Percentiles rank a stretch among this genome's conserved stretches.
Evolutionary conservation across 129 eudicot genomes (phyloP).

Genomic region (Helianthus annuus): HanXRQr2.0-SUNRISE NC_035444.2:42028653-42029152

Average conservation of each 20-base stretch:
- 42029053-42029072: conserved; percentile 72
- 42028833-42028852: conserved; percentile 46
- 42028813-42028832: background rate
- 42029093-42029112: background rate
- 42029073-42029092: background rate
- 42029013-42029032: conserved; percentile 99
- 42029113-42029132: background rate
- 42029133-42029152: conserved; percentile 63
- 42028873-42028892: conserved; percentile 87
- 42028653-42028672: too few relatives aligned
- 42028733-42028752: too few relatives aligned
- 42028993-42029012: conserved; percentile 97
- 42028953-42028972: conserved; percentile 99
- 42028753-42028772: too few relatives aligned
- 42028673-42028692: too few relatives aligned
- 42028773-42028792: background rate
- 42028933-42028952: conserved; percentile 97
- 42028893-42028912: conserved; percentile 87
- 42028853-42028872: conserved; percentile 79
- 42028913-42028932: conserved; percentile 94
- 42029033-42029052: conserved; percentile 91
- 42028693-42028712: too few relatives aligned
- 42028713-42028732: too few relatives aligned
- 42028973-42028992: conserved; percentile 97
- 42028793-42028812: background rate